A percentile compares a stretch with the other conserved stretches of the same genome.
These are phyloP conservation scores for Perilla frutescens DNA, from an alignment of 257 asterid species.

Conservation along the genomic window DNA sequence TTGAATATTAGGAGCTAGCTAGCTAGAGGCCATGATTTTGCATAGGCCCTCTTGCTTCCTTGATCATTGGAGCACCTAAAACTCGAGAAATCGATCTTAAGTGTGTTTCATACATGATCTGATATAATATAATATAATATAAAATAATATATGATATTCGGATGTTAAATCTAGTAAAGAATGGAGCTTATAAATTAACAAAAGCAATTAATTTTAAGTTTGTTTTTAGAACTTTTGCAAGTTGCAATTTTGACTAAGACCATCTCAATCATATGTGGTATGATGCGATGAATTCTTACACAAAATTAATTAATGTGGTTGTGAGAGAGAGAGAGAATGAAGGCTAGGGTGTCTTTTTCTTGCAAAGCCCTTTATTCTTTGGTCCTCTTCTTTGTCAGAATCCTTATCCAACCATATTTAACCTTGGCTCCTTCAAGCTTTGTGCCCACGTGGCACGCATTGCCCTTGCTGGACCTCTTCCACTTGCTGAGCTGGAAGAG, in stretches of 20 bases:
- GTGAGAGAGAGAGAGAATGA: conserved; percentile 36
- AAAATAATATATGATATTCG: no score
- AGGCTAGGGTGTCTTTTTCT: conserved; percentile 29
- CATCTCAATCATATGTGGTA: conserved; percentile 40
- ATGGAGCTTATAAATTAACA: neutral
- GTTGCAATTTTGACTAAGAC: conserved; percentile 29
- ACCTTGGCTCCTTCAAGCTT: conserved; percentile 61
- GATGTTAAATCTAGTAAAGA: no score
- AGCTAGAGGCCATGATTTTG: conserved; percentile 28
- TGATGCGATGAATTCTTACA: conserved; percentile 14
- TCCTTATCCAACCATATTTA: conserved; percentile 76
- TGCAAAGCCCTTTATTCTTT: conserved; percentile 51
- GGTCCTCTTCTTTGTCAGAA: conserved; percentile 64
- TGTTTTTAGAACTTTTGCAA: neutral
- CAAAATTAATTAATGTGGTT: conserved; percentile 24
- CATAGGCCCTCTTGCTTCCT: conserved; percentile 41
- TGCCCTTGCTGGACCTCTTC: conserved; percentile 65
- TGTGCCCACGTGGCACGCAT: conserved; percentile 58
- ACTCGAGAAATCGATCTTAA: neutral
- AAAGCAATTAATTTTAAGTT: neutral
- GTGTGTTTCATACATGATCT: no score
- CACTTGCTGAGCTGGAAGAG: conserved; percentile 71
- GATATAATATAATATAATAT: no score
- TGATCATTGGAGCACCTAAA: conserved; percentile 31
- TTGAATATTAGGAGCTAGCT: conserved; percentile 24